Base-by-base conservation (phyloP, 768 basidiomycete species). In the Psilocybe tampanensis region DNA sequence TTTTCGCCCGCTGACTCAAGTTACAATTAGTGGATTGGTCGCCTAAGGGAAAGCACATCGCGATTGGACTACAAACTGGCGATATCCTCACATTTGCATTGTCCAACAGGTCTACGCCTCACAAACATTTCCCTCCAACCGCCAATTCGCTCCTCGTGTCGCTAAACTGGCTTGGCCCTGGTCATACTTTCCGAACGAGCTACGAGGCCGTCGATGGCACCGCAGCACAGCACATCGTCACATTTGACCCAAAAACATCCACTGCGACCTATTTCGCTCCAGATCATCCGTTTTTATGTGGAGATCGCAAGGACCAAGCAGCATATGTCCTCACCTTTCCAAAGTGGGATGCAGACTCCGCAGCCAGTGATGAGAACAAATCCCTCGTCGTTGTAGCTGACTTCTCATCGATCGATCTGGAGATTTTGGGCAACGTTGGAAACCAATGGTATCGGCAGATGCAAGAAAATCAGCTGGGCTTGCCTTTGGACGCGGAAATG, bases 21-120 rank as follows among this genome's bases (percentile, higher is more conserved):
- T 8, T 21, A n/a, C 51, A 44, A 51, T 11, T 55, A 93, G 92
- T 88, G 8, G 82, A 88, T 12, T 94, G 92, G 91, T 93, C 91
- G 2, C 89, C 91, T 1, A 92, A 91, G 68, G 92, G 91, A 44
- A 94, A 91, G 66, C 91, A 93, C 54, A 76, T 94, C 41, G 90
- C 89, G 1, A 81, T 94, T 44, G 92, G 88, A 21, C 72, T 92
- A 15, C 81, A 81, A 60, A 79, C 77, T 18, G 90, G 91, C 2
- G 86, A 88, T 52, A 86, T 93, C 36, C 67, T 90, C 41, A 85
- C 89, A 0, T 92, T 84, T 66, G 77, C 80, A 36, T 78, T 86
- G 21, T 75, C 75, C 11, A 83, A 84, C 54, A 82, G 82, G 9
- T 72, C 80, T 5, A 71, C 74, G 2, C 76, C 78, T 6, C 84